Evolutionary conservation across 176 grass and related monocot species (phyloP).

Genomic region (Ensete ventricosum): DNA sequence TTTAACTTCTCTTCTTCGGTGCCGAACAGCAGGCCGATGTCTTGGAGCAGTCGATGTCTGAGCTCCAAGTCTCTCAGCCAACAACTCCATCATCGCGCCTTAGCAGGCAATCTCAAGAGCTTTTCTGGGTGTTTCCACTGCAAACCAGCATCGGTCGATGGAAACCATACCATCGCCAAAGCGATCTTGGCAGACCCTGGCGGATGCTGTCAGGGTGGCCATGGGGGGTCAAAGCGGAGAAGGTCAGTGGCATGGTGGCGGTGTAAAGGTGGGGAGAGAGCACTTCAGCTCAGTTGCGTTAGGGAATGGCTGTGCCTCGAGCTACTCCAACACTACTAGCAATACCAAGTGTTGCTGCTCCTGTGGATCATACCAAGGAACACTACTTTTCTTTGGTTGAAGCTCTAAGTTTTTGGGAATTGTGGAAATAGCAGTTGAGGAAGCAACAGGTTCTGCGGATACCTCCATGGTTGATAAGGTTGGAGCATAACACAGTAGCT

Average conservation of each 20-base stretch:
- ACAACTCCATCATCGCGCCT: conserved; percentile 14
- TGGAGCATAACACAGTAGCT: too few species aligned
- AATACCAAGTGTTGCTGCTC: too few species aligned
- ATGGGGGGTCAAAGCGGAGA: conserved; percentile 15
- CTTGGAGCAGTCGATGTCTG: conserved; percentile 51
- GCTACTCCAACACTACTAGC: conserved; percentile 8
- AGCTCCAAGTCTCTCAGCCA: conserved; percentile 29
- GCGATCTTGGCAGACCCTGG: conserved; percentile 50
- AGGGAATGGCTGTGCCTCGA: conserved; percentile 24
- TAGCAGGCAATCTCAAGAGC: conserved; percentile 14
- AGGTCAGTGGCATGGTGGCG: background rate
- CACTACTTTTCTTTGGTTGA: too few species aligned
- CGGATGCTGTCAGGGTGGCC: background rate
- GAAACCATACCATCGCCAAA: conserved; percentile 72
- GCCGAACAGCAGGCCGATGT: conserved; percentile 12
- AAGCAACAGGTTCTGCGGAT: too few species aligned
- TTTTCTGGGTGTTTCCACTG: conserved; percentile 7
- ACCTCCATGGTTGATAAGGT: too few species aligned
- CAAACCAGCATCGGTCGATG: conserved; percentile 23
- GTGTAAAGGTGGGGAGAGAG: too few species aligned
- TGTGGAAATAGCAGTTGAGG: too few species aligned
- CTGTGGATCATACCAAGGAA: background rate
- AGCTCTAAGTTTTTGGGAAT: too few species aligned
- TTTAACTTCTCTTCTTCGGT: conserved; percentile 60
- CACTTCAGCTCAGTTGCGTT: background rate